Conservation (phyloP, 1,284 basidiomycete species). For the Cystobasidium sp. region DNA sequence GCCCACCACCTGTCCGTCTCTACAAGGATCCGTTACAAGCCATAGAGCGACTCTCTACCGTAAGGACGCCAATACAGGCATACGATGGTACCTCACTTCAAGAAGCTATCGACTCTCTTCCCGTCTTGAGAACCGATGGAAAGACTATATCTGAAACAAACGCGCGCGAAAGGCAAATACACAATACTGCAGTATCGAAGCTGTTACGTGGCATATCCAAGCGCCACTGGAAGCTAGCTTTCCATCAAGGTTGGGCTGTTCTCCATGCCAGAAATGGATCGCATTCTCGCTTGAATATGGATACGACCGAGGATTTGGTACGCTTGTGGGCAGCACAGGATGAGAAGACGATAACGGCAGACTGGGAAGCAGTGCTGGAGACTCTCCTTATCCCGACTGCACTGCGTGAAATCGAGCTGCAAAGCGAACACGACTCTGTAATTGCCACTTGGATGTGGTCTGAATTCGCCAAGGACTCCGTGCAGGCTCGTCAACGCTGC, state of each 20-base stretch:
- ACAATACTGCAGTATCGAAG: slow-evolving; percentile 23
- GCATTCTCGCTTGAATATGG: slow-evolving; percentile 24
- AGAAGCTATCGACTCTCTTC: background rate
- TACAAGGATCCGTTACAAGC: slow-evolving; percentile 18
- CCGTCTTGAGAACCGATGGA: background rate
- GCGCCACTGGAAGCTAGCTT: slow-evolving; percentile 29
- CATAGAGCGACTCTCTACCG: slow-evolving; percentile 17
- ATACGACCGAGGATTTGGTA: slow-evolving; percentile 14
- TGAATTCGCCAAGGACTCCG: slow-evolving; percentile 5
- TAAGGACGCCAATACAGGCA: background rate
- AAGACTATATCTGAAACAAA: background rate
- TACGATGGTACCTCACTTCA: background rate
- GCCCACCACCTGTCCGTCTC: slow-evolving; percentile 2
- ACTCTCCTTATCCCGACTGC: slow-evolving; percentile 17
- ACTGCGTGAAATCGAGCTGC: slow-evolving; percentile 20
- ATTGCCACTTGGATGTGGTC: slow-evolving; percentile 28
- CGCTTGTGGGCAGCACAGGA: slow-evolving; percentile 8
- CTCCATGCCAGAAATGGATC: slow-evolving; percentile 6
- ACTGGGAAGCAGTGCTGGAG: slow-evolving; percentile 15
- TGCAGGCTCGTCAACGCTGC: background rate
- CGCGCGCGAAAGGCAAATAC: background rate
- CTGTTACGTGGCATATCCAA: slow-evolving; percentile 8
- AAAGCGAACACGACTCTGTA: slow-evolving; percentile 6
- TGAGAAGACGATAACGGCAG: background rate
- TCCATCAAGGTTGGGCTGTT: slow-evolving; percentile 22